Conservation (phyloP, 257 asterid genomes). For the Solanum peruvianum region DNA sequence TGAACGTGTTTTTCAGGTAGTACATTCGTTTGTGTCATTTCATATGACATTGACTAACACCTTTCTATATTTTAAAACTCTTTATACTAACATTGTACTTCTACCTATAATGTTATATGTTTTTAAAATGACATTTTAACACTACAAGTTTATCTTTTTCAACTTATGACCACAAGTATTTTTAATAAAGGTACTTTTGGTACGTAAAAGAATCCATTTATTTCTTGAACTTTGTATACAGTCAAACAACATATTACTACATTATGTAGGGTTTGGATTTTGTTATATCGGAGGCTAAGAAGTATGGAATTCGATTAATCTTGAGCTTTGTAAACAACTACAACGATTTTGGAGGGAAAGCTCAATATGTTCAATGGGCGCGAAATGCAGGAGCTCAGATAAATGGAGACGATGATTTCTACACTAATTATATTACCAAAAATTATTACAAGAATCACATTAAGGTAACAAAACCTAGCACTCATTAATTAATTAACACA, state of each 20-base stretch:
- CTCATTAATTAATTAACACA: neutral
- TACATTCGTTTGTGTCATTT: neutral
- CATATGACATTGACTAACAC: neutral
- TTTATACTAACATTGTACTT: neutral
- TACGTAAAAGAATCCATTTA: neutral
- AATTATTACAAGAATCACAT: constrained; percentile 27
- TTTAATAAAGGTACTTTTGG: neutral
- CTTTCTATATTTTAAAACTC: neutral
- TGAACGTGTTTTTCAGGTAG: constrained; percentile 43
- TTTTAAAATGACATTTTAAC: too few species aligned
- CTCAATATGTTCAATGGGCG: constrained; percentile 46
- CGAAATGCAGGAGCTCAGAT: constrained; percentile 25
- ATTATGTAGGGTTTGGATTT: constrained; percentile 34
- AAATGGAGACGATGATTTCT: constrained; percentile 34
- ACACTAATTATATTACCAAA: constrained; percentile 23
- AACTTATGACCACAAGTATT: neutral
- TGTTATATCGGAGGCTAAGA: constrained; percentile 39
- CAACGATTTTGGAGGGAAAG: constrained; percentile 14
- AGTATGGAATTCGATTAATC: constrained; percentile 25
- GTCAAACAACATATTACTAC: neutral
- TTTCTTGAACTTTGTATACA: neutral
- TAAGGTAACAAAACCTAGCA: constrained; percentile 11
- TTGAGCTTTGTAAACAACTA: constrained; percentile 31
- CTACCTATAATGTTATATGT: neutral
- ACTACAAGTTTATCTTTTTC: neutral